Evolutionary conservation across 2,329 filamentous ascomycete species (phyloP).

Genomic region (Botryotinia narcissicola): DNA sequence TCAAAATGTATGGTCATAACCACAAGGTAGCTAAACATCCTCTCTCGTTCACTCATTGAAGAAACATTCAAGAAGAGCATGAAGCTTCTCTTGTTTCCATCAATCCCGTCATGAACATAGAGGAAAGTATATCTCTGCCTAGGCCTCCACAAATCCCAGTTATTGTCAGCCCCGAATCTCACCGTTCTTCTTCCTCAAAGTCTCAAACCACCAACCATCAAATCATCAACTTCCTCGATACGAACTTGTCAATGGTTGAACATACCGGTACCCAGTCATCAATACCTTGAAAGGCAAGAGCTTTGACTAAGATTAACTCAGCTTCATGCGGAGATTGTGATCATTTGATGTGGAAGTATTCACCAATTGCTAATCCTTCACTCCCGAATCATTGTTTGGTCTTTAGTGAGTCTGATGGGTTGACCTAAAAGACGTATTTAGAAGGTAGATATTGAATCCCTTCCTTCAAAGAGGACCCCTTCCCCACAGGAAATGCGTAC

Average conservation of each 20-base stretch:
- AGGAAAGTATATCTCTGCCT: background rate
- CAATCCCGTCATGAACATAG: background rate
- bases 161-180: constrained; percentile 17
- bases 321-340: background rate
- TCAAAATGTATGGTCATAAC: background rate
- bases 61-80: background rate
- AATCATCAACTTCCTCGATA: background rate
- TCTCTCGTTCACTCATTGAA: background rate
- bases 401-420: background rate
- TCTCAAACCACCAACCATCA: background rate
- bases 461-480: background rate
- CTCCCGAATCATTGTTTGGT: background rate
- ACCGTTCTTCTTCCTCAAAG: background rate
- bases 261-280: background rate
- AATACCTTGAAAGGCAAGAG: constrained; percentile 10
- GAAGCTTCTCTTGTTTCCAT: background rate
- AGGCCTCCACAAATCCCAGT: background rate
- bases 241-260: background rate
- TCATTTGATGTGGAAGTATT: constrained; percentile 16
- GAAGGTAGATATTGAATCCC: constrained; percentile 3
- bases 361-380: constrained; percentile 10
- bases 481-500: background rate
- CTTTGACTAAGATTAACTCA: constrained; percentile 15
- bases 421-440: background rate
- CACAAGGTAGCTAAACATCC: background rate